Base-by-base conservation (phyloP, 2,329 filamentous ascomycete species). In the Xylaria sp. region DNA sequence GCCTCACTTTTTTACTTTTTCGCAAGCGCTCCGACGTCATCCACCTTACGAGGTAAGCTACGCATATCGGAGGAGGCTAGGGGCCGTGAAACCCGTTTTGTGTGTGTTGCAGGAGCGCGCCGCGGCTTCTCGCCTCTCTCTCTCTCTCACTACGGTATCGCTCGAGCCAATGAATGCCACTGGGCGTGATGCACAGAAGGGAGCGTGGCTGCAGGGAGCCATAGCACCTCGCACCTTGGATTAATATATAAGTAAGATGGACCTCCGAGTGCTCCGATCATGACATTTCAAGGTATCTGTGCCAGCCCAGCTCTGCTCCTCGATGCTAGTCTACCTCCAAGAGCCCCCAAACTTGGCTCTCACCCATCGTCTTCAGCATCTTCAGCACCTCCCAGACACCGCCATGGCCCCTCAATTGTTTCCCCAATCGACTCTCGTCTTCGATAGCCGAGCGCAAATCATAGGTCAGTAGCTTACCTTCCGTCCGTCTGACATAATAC, bases 371-470 rank as follows among this genome's bases (percentile, higher is more conserved):
- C n/a, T n/a, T n/a, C n/a, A n/a, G 23, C 60, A 48, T 47, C 60
- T 51, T 69, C 65, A 58, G 53, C 54, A 66, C 62, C 65, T 55
- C 40, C 53, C 48, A 66, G 51, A 69, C 44, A 58, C 47, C 66
- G 69, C 29, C 27, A 76, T 76, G 75, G 71, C 69, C 23, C 68
- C 68, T 10, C 54, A 44, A 27, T 32, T 60, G 48, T 23, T 29
- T 55, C 29, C 69, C 21, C 29, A 59, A 2, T 69, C 61, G 8
- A 37, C 61, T 44, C 58, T 66, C 18, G 42, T 69, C 53, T 72
- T 75, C 60, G 75, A 78, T 44, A 72, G 70, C 57, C 74, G 73
- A 44, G 69, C 69, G 21, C 75, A 78, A 63, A 72, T 76, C 61
- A 68, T 75, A 71, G 75, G 75, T 72, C 63, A 70, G 73, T 67